Percentiles rank a stretch among this genome's conserved stretches.
phyloP scores from a whole-genome alignment of 495 filamentous ascomycete species.

The Penicillium psychrofluorescens region DNA sequence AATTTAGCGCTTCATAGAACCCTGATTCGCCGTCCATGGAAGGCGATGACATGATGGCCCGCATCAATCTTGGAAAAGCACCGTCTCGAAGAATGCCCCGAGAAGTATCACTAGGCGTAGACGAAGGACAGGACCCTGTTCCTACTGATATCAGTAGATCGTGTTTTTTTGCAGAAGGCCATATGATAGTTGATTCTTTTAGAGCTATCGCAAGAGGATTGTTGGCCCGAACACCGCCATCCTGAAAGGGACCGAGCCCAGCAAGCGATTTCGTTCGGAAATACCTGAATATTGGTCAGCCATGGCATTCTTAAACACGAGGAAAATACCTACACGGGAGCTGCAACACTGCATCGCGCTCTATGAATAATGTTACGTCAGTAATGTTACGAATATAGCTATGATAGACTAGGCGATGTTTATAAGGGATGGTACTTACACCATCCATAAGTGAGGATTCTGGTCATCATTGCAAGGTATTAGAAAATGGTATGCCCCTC shows the following conservation, averaged over 20 bases:
- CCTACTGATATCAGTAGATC: slow-evolving; percentile 27
- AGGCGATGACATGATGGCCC: slow-evolving; percentile 10
- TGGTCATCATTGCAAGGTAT: slow-evolving; percentile 2
- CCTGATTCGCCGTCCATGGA: slow-evolving; percentile 15
- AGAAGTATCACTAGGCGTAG: neutral
- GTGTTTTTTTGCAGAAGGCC: slow-evolving; percentile 13
- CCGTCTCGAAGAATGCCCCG: slow-evolving; percentile 2
- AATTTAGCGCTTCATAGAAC: slow-evolving; percentile 15
- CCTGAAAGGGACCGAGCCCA: slow-evolving; percentile 27
- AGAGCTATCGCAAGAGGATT: slow-evolving; percentile 20
- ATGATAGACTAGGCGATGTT: neutral
- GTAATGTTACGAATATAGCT: neutral
- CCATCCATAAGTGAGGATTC: slow-evolving; percentile 8
- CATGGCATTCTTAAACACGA: neutral
- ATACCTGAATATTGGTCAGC: slow-evolving; percentile 13
- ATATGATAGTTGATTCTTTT: slow-evolving; percentile 20
- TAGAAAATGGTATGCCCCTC: slow-evolving; percentile 13
- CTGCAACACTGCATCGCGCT: slow-evolving; percentile 12
- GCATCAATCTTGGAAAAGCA: slow-evolving; percentile 7
- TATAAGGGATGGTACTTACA: slow-evolving; percentile 6
- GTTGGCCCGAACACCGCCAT: slow-evolving; percentile 27
- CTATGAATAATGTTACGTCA: slow-evolving; percentile 1
- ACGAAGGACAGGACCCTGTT: slow-evolving; percentile 13
- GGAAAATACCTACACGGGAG: slow-evolving; percentile 10
- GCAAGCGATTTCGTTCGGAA: slow-evolving; percentile 21